Evolutionary conservation across 2,329 filamentous ascomycete genomes (phyloP).

Genomic region (Graphilbum sp.): DNA sequence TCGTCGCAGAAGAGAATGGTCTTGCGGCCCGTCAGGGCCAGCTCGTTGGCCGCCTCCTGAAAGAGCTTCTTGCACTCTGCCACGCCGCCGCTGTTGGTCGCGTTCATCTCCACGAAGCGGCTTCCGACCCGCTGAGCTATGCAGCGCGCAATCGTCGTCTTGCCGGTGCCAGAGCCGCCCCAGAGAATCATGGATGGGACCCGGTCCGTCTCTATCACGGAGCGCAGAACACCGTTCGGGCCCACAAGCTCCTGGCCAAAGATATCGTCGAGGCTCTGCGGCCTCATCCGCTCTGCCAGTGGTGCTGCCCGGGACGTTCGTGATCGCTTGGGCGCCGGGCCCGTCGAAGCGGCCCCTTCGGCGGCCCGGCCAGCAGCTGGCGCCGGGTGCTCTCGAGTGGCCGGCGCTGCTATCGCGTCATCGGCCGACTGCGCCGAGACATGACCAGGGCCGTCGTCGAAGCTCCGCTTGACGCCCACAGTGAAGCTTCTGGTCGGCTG

Average conservation of each 20-base stretch:
- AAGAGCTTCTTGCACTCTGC: conserved; percentile 89
- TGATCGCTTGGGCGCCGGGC: conserved; percentile 40
- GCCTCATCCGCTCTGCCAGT: conserved; percentile 86
- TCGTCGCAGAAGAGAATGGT: conserved; percentile 98
- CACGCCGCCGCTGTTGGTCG: conserved; percentile 75
- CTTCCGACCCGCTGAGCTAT: conserved; percentile 70
- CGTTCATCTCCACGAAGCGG: conserved; percentile 91
- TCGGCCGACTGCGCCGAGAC: conserved; percentile 7
- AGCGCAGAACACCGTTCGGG: conserved; percentile 63
- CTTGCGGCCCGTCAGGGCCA: conserved; percentile 65
- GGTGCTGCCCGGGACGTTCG: conserved; percentile 62
- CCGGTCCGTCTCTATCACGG: conserved; percentile 69
- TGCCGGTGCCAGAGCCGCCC: conserved; percentile 67
- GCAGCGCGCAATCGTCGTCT: conserved; percentile 83
- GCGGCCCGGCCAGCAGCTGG: neutral
- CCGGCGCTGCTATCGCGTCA: neutral
- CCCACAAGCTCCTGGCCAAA: conserved; percentile 87
- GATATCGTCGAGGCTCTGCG: conserved; percentile 67
- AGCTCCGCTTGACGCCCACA: conserved; percentile 31
- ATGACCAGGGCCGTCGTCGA: conserved; percentile 35
- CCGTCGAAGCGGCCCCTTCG: neutral
- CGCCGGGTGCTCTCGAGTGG: no score
- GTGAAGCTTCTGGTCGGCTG: conserved; percentile 1
- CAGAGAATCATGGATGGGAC: conserved; percentile 94
- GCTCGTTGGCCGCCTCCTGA: conserved; percentile 63